Conservation (phyloP, 2,329 filamentous ascomycete genomes). For the Fusarium aywerte region DNA sequence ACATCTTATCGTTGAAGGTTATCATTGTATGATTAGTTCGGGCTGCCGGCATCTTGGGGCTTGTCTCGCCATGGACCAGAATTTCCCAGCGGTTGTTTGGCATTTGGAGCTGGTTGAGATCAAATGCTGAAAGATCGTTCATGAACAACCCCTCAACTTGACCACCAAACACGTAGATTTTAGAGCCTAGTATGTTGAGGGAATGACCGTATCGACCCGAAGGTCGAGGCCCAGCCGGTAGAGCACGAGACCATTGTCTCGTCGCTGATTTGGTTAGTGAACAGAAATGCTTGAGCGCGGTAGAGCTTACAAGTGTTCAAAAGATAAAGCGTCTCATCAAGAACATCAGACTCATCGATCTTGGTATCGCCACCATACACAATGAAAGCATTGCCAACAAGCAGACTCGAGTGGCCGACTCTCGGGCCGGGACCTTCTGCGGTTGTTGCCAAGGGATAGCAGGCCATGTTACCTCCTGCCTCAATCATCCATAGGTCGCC, state of each 20-base stretch:
- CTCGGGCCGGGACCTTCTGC: slow-evolving; percentile 94
- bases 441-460: slow-evolving; percentile 90
- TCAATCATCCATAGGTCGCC: slow-evolving; percentile 99
- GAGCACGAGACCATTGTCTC: slow-evolving; percentile 94
- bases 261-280: slow-evolving; percentile 71
- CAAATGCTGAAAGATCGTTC: slow-evolving; percentile 95
- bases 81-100: slow-evolving; percentile 95
- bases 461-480: slow-evolving; percentile 85
- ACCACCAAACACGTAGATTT: slow-evolving; percentile 96
- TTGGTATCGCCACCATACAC: slow-evolving; percentile 99
- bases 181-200: slow-evolving; percentile 94
- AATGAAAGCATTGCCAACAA: slow-evolving; percentile 98
- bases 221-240: slow-evolving; percentile 86
- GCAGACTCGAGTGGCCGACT: slow-evolving; percentile 91
- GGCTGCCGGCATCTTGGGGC: slow-evolving; percentile 75
- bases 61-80: slow-evolving; percentile 74
- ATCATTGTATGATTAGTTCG: slow-evolving; percentile 95
- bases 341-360: slow-evolving; percentile 87
- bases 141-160: slow-evolving; percentile 98
- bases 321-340: slow-evolving; percentile 96
- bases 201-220: slow-evolving; percentile 96
- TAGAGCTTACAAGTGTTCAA: slow-evolving; percentile 89
- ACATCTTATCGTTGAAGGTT: slow-evolving; percentile 92
- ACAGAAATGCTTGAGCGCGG: neutral
- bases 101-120: slow-evolving; percentile 92